phyloP scores from a whole-genome alignment of 2,329 filamentous ascomycete genomes.

The Sclerotinia glacialis region DNA sequence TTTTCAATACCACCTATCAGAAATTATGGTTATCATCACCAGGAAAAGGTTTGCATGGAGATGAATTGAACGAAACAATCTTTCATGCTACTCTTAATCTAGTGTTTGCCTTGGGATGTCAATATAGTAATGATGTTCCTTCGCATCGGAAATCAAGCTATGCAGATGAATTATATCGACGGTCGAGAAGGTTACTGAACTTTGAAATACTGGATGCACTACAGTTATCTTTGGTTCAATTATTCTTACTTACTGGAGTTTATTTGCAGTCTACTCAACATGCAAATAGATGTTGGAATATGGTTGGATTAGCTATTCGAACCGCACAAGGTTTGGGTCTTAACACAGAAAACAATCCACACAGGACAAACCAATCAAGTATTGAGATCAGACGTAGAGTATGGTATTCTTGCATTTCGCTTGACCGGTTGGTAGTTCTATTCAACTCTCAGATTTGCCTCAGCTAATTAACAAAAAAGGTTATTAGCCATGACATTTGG shows the following conservation, averaged over 20 bases:
- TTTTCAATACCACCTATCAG: constrained; percentile 24
- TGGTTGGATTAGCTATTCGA: constrained; percentile 37
- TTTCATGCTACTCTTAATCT: constrained; percentile 38
- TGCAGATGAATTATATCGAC: constrained; percentile 36
- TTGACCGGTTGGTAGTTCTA: constrained; percentile 33
- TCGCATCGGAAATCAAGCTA: constrained; percentile 19
- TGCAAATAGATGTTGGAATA: constrained; percentile 39
- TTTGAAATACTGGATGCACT: constrained; percentile 36
- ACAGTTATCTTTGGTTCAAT: constrained; percentile 36
- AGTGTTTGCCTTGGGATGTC: constrained; percentile 37
- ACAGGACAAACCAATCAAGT: constrained; percentile 29
- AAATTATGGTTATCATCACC: constrained; percentile 25
- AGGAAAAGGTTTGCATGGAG: constrained; percentile 2
- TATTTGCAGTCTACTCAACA: constrained; percentile 38
- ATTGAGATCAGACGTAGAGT: constrained; percentile 38
- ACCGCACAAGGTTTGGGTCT: constrained; percentile 38
- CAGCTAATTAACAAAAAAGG: constrained; percentile 25
- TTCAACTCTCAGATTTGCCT: background rate
- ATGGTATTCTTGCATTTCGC: constrained; percentile 37
- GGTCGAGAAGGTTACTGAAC: constrained; percentile 34
- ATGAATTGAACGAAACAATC: constrained; percentile 20
- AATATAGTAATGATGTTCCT: constrained; percentile 28
- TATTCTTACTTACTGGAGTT: constrained; percentile 36
- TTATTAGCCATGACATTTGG: constrained; percentile 36
- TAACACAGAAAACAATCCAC: constrained; percentile 24